phyloP scores from a whole-genome alignment of 1,284 basidiomycete species.

The Irpex lacteus region DNA sequence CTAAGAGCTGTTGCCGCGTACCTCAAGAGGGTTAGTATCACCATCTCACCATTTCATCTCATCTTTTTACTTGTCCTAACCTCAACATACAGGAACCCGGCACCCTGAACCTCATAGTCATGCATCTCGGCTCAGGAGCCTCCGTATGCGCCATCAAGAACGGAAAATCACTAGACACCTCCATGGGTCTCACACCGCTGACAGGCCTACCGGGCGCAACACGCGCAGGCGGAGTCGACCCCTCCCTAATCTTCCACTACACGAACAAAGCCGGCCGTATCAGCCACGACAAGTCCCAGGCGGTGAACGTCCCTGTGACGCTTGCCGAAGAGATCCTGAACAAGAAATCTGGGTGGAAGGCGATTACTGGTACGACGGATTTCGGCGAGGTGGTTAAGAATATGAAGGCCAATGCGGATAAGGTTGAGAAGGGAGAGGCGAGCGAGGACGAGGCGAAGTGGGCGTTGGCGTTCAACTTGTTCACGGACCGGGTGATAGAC shows the following conservation, averaged over 20 bases:
- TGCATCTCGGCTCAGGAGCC: conserved; percentile 86
- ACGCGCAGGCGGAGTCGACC: conserved; percentile 78
- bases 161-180: conserved; percentile 77
- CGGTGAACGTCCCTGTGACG: conserved; percentile 63
- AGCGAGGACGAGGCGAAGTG: conserved; percentile 24
- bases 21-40: conserved; percentile 47
- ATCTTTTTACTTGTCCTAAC: not conserved
- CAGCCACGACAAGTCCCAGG: conserved; percentile 45
- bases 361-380: conserved; percentile 75
- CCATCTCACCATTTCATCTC: not conserved
- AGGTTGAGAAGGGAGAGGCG: conserved; percentile 27
- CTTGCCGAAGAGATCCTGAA: conserved; percentile 82
- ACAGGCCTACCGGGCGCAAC: conserved; percentile 86
- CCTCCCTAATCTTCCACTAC: conserved; percentile 85
- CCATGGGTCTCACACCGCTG: conserved; percentile 79
- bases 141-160: conserved; percentile 71
- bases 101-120: conserved; percentile 65
- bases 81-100: conserved; percentile 33
- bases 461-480: conserved; percentile 68
- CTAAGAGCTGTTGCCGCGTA: conserved; percentile 55
- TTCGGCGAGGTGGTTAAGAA: conserved; percentile 63
- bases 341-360: conserved; percentile 68
- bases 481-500: conserved; percentile 72
- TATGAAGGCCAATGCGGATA: conserved; percentile 22
- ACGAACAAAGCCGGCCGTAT: conserved; percentile 59